Percentiles rank a stretch among this genome's conserved stretches.
These are phyloP conservation scores for Syncephalastrum monosporum DNA, from an alignment of 371 early-diverging fungal species.

Conservation along the genomic window DNA sequence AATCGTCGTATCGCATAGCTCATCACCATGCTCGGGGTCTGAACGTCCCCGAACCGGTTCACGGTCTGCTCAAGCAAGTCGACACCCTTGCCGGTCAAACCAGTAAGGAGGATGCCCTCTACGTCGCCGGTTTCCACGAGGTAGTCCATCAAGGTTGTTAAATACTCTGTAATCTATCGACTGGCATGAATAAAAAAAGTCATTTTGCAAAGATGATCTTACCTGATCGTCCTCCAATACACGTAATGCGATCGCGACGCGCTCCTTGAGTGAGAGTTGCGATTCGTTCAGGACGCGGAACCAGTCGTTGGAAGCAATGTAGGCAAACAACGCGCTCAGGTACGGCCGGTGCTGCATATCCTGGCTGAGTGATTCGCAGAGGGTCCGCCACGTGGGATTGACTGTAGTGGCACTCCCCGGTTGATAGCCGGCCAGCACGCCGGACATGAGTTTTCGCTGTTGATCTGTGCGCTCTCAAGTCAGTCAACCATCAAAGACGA, in stretches of 20 bases:
- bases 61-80: conserved; percentile 77
- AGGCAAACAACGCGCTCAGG: conserved; percentile 75
- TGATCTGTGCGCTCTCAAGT: conserved; percentile 51
- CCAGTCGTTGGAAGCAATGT: conserved; percentile 79
- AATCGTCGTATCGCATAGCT: conserved; percentile 60
- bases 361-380: conserved; percentile 59
- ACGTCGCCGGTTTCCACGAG: conserved; percentile 62
- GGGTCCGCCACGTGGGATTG: conserved; percentile 58
- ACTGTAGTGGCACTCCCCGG: conserved; percentile 22
- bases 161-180: conserved; percentile 52
- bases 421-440: conserved; percentile 69
- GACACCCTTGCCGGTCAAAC: conserved; percentile 60
- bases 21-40: conserved; percentile 78
- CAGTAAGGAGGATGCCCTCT: conserved; percentile 77
- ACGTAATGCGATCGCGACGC: conserved; percentile 77
- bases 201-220: conserved; percentile 9
- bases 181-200: neutral
- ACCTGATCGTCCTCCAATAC: conserved; percentile 74
- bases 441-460: conserved; percentile 74
- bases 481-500: neutral
- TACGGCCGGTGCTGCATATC: conserved; percentile 71
- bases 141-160: conserved; percentile 47
- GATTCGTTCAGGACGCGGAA: conserved; percentile 60
- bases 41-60: conserved; percentile 87
- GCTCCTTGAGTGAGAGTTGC: conserved; percentile 64